Percentiles rank a stretch among this genome's conserved stretches.
Evolutionary conservation across 208 protist species (phyloP).

Genomic region (Herpetomonas tarakana): DNA sequence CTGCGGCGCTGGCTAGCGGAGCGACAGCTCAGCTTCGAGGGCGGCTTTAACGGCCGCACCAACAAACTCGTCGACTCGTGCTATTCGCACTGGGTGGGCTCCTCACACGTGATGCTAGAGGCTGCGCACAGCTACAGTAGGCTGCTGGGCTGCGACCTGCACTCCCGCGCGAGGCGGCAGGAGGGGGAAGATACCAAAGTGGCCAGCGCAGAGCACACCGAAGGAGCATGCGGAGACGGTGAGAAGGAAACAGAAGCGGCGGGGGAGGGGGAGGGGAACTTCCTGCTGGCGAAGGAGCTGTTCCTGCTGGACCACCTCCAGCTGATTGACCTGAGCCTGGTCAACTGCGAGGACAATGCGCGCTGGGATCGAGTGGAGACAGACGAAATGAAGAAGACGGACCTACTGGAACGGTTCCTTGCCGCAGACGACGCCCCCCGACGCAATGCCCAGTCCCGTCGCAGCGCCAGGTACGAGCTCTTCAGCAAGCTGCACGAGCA

Average conservation of each 20-base stretch:
- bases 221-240: neutral
- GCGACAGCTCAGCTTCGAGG: slow-evolving; percentile 78
- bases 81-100: slow-evolving; percentile 97
- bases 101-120: slow-evolving; percentile 61
- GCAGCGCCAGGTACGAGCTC: neutral
- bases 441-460: slow-evolving; percentile 5
- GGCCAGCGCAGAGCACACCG: neutral
- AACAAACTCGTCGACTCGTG: slow-evolving; percentile 98
- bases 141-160: slow-evolving; percentile 9
- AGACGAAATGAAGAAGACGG: slow-evolving; percentile 9
- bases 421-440: slow-evolving; percentile 18
- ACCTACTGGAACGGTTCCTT: slow-evolving; percentile 35
- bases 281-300: slow-evolving; percentile 42
- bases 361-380: slow-evolving; percentile 45
- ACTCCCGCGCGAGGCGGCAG: neutral
- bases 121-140: slow-evolving; percentile 41
- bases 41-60: slow-evolving; percentile 94
- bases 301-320: slow-evolving; percentile 71
- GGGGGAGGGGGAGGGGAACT: slow-evolving; percentile 5
- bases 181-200: neutral
- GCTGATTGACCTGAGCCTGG: slow-evolving; percentile 36
- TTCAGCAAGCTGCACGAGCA: slow-evolving; percentile 4
- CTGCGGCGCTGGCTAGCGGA: slow-evolving; percentile 75
- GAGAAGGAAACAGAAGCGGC: too few relatives aligned
- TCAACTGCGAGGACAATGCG: slow-evolving; percentile 14